Base-by-base conservation (phyloP, 805 yeast genomes). In the Cyberlindnera galapagoensis region DNA sequence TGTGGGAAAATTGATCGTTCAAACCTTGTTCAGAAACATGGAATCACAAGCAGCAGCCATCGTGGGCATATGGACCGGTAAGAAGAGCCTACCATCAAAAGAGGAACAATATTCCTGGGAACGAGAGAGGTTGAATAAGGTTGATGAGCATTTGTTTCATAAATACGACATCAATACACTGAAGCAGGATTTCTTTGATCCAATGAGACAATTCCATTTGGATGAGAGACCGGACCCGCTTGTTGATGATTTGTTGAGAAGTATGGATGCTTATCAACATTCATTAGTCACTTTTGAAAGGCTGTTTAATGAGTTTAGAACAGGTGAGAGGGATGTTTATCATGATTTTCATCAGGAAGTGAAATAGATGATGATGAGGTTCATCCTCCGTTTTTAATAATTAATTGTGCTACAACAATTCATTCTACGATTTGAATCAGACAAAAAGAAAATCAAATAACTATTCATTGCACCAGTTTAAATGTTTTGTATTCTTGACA, bases 1-100 rank as follows among this genome's bases (percentile, higher is more conserved):
- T 33, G 54, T 65, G 11, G 76, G 74, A 0, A 48, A 52, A 24
- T 24, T 53, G 19, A 15, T 65, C 3, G 61, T 72, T 2, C 63
- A 67, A 3, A 45, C 69, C 17, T 61, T 65, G 39, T 71, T 70
- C 56, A 67, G 68, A 31, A 59, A 68, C 11, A 67, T 71, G 41
- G 80, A 74, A 43, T 57, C 67, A 2, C 54, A 61, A 28, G 71
- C 75, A 2, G 68, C 74, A n/a, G 75, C 76, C 0, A 55, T 73
- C 30, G 72, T 74, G 11, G 78, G 78, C n/a, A 67, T 70, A 4
- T 73, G 76, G 74, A 57, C 73, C 3, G 62, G 62, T 11, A 54
- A 55, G 18, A 53, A 48, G 17, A 10, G 40, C 9, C 46, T 71
- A 17, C 77, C 78, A 1, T 26, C 61, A 0, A 39, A 46, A 11